Conservation (phyloP, 805 yeast species). For the Pichia membranifaciens region DNA sequence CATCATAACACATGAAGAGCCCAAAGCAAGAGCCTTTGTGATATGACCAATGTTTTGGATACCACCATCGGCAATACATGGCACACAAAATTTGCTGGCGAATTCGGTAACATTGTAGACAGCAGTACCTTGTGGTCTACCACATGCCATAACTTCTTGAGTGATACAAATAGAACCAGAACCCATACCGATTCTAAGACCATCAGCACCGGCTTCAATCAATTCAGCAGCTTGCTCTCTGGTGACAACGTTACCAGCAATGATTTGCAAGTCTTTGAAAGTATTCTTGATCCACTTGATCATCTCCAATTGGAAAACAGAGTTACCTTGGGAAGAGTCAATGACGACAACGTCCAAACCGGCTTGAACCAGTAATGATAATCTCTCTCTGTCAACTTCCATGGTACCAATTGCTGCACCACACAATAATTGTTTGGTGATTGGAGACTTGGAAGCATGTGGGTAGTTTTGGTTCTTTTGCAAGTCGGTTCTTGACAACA, state of each 20-base stretch:
- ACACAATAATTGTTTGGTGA: conserved; percentile 92
- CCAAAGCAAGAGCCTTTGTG: conserved; percentile 91
- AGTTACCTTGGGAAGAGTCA: conserved; percentile 98
- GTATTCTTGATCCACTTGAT: conserved; percentile 82
- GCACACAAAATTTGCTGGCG: conserved; percentile 93
- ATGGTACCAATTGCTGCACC: conserved; percentile 99
- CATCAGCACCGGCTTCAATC: conserved; percentile 96
- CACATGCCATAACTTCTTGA: conserved; percentile 99
- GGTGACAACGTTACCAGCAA: conserved; percentile 98
- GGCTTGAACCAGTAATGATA: conserved; percentile 79
- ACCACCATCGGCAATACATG: conserved; percentile 99
- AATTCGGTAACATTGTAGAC: conserved; percentile 91
- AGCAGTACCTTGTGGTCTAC: conserved; percentile 99
- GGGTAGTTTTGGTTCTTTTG: conserved; percentile 94
- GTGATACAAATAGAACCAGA: conserved; percentile 99
- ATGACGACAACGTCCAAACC: conserved; percentile 94
- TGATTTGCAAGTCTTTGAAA: conserved; percentile 75
- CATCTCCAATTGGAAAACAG: conserved; percentile 91
- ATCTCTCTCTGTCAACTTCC: conserved; percentile 80
- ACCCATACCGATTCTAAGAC: conserved; percentile 99
- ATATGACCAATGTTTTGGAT: conserved; percentile 98
- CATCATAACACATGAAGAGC: conserved; percentile 98
- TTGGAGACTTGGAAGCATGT: conserved; percentile 85
- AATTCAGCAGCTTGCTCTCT: conserved; percentile 97
- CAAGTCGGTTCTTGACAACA: conserved; percentile 92